Percentiles rank a stretch among this genome's conserved stretches.
phyloP scores from a whole-genome alignment of 2,329 filamentous ascomycete species.

The Nannizzia gypsea region DNA sequence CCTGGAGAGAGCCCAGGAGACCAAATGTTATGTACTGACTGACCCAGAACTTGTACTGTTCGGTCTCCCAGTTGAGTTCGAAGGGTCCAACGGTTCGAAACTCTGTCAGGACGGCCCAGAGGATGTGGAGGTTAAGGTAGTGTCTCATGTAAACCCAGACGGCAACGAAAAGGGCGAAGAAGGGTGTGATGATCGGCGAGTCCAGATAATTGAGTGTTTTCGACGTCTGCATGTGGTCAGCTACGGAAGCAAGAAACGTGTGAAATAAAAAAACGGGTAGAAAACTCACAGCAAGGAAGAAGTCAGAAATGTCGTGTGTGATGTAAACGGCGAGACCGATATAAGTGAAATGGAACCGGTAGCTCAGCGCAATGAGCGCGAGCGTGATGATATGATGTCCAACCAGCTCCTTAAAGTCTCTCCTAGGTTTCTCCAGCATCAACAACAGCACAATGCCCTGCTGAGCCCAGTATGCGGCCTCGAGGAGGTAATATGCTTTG shows the following conservation, averaged over 20 bases:
- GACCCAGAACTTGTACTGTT: slow-evolving; percentile 40
- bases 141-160: slow-evolving; percentile 87
- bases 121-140: slow-evolving; percentile 43
- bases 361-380: slow-evolving; percentile 70
- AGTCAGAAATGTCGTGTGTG: slow-evolving; percentile 87
- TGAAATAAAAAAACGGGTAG: slow-evolving; percentile 4
- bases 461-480: slow-evolving; percentile 92
- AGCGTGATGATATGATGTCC: slow-evolving; percentile 85
- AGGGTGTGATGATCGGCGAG: slow-evolving; percentile 63
- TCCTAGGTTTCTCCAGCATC: slow-evolving; percentile 81
- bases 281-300: slow-evolving; percentile 72
- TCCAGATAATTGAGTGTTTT: slow-evolving; percentile 89
- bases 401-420: slow-evolving; percentile 90
- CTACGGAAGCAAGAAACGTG: not conserved
- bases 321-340: slow-evolving; percentile 90
- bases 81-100: slow-evolving; percentile 39
- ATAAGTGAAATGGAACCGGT: slow-evolving; percentile 93
- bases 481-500: slow-evolving; percentile 93
- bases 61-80: slow-evolving; percentile 38
- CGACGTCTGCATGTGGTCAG: slow-evolving; percentile 51
- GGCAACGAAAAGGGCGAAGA: slow-evolving; percentile 70
- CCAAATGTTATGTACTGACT: slow-evolving; percentile 37
- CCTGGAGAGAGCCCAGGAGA: slow-evolving; percentile 34
- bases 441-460: slow-evolving; percentile 79
- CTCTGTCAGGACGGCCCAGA: slow-evolving; percentile 36